phyloP scores from a whole-genome alignment of 2,329 filamentous ascomycete species.

The Aspergillus thermomutatus region DNA sequence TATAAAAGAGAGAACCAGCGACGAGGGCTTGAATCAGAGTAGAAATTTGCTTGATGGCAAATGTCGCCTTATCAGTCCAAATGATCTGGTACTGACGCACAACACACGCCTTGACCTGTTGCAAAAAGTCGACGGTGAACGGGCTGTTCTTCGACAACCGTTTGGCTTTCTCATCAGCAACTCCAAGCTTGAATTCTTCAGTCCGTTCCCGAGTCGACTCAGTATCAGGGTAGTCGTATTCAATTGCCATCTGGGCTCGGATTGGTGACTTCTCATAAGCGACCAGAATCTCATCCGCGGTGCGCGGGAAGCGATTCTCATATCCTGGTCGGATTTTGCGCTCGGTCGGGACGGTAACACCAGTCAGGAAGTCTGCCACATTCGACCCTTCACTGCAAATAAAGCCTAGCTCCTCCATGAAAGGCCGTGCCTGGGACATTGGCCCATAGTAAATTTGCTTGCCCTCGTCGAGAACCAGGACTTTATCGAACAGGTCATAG shows the following conservation, averaged over 20 bases:
- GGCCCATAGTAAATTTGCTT: slow-evolving; percentile 65
- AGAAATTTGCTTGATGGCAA: slow-evolving; percentile 60
- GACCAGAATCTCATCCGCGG: slow-evolving; percentile 41
- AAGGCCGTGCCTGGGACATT: slow-evolving; percentile 55
- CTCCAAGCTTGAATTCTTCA: slow-evolving; percentile 52
- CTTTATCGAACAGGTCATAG: slow-evolving; percentile 68
- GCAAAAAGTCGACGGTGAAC: slow-evolving; percentile 52
- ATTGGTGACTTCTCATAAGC: slow-evolving; percentile 54
- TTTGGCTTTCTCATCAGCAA: slow-evolving; percentile 55
- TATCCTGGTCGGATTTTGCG: slow-evolving; percentile 43
- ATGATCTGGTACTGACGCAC: slow-evolving; percentile 63
- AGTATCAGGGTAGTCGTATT: slow-evolving; percentile 57
- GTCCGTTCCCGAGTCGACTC: slow-evolving; percentile 50
- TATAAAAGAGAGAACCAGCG: slow-evolving; percentile 65
- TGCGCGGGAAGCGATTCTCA: slow-evolving; percentile 45
- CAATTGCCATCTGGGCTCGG: slow-evolving; percentile 49
- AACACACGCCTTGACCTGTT: slow-evolving; percentile 57
- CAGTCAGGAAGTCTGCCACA: slow-evolving; percentile 63
- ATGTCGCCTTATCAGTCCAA: slow-evolving; percentile 62
- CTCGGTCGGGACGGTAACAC: slow-evolving; percentile 57
- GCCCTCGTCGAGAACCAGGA: slow-evolving; percentile 64
- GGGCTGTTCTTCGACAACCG: slow-evolving; percentile 53
- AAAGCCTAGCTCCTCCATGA: slow-evolving; percentile 65
- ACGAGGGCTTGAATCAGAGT: slow-evolving; percentile 61
- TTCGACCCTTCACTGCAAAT: slow-evolving; percentile 61